Percentiles rank a stretch among this genome's conserved stretches.
phyloP scores from a whole-genome alignment of 2,329 filamentous ascomycete genomes.

The Ophiostoma novo-ulmi region DNA sequence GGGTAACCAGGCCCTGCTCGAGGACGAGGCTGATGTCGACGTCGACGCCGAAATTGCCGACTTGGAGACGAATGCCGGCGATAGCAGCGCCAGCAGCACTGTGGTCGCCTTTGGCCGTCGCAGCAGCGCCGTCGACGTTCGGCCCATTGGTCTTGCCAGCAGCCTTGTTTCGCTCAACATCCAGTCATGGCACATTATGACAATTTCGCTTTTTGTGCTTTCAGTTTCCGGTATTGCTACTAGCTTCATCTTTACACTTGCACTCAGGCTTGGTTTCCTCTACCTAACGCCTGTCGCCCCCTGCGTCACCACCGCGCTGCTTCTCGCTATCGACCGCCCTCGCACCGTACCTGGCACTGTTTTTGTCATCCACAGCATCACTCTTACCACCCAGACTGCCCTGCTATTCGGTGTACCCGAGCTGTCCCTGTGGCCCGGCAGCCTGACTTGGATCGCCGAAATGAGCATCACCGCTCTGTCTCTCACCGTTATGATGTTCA shows the following conservation, averaged over 20 bases:
- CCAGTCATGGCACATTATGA: slow-evolving; percentile 31
- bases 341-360: slow-evolving; percentile 31
- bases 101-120: slow-evolving; percentile 21
- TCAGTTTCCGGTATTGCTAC: slow-evolving; percentile 35
- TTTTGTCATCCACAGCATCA: slow-evolving; percentile 32
- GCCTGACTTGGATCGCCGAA: slow-evolving; percentile 31
- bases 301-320: slow-evolving; percentile 31
- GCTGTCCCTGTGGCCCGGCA: slow-evolving; percentile 28
- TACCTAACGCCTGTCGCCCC: slow-evolving; percentile 34
- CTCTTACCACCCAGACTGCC: slow-evolving; percentile 34
- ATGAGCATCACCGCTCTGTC: slow-evolving; percentile 42
- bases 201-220: slow-evolving; percentile 36
- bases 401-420: slow-evolving; percentile 35
- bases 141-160: slow-evolving; percentile 12
- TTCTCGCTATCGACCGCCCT: slow-evolving; percentile 33
- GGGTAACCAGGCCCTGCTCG: not conserved
- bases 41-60: slow-evolving; percentile 16
- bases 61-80: slow-evolving; percentile 12
- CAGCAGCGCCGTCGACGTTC: slow-evolving; percentile 18
- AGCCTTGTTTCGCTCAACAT: slow-evolving; percentile 15
- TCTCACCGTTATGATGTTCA: slow-evolving; percentile 53
- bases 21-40: not conserved
- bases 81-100: slow-evolving; percentile 22
- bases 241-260: slow-evolving; percentile 27
- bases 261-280: slow-evolving; percentile 30